These are phyloP conservation scores for Pseudohalonectria lignicola DNA, from an alignment of 2,329 filamentous ascomycete species.

Conservation along the genomic window DNA sequence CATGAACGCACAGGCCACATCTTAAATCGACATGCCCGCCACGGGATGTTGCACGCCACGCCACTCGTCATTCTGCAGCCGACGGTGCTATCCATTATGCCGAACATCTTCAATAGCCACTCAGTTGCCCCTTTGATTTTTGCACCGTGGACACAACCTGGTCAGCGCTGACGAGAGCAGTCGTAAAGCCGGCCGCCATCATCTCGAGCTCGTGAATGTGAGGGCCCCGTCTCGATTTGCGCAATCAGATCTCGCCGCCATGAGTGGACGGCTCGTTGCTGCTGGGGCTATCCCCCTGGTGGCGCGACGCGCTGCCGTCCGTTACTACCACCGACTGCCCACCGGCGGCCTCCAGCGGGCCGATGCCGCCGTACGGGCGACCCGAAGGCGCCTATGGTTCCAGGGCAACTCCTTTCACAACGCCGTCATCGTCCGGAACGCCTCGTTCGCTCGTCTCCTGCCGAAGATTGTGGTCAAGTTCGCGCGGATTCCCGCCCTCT, in stretches of 20 bases:
- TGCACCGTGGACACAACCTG: too few species aligned
- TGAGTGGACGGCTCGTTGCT: constrained; percentile 68
- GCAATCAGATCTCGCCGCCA: constrained; percentile 26
- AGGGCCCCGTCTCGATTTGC: too few species aligned
- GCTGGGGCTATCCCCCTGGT: constrained; percentile 58
- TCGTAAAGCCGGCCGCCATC: neutral
- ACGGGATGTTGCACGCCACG: constrained; percentile 3
- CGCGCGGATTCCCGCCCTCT: constrained; percentile 76
- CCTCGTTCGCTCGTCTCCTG: constrained; percentile 54
- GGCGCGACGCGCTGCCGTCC: constrained; percentile 50
- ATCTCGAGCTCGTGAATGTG: neutral
- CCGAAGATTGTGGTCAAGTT: constrained; percentile 90
- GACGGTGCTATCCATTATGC: neutral
- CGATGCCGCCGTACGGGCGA: constrained; percentile 49
- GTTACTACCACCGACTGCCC: constrained; percentile 56
- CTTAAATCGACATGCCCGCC: neutral
- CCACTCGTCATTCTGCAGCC: constrained; percentile 4
- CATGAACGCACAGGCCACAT: neutral
- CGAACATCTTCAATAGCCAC: too few species aligned
- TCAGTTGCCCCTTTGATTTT: too few species aligned
- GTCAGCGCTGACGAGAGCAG: too few species aligned
- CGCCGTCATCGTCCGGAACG: constrained; percentile 51
- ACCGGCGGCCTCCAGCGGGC: constrained; percentile 59
- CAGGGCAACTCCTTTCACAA: constrained; percentile 79
- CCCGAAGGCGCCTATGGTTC: constrained; percentile 62